Conservation (phyloP, 2,329 filamentous ascomycete species). For the Stemphylium vesicarium region DNA sequence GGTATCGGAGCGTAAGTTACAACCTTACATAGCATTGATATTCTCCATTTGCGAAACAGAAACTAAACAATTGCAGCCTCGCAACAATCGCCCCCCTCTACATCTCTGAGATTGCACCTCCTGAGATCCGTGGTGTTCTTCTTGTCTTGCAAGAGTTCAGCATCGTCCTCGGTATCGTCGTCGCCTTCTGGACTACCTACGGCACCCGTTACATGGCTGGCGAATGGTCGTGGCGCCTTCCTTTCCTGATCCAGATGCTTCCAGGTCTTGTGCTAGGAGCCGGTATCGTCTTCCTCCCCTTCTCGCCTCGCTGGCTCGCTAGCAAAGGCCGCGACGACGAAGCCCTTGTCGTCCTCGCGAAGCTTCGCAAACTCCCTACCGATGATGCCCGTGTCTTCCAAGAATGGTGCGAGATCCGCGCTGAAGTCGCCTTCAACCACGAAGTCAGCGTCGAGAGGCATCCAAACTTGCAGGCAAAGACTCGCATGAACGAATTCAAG, state of each 20-base stretch:
- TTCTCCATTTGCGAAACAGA: background rate
- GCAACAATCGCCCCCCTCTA: constrained; percentile 58
- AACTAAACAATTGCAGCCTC: constrained; percentile 24
- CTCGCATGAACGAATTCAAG: constrained; percentile 45
- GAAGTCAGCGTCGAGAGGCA: constrained; percentile 51
- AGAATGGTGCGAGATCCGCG: constrained; percentile 61
- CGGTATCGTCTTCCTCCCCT: constrained; percentile 59
- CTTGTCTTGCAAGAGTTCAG: constrained; percentile 58
- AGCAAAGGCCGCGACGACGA: constrained; percentile 54
- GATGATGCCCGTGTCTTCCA: constrained; percentile 59
- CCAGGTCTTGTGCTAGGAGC: constrained; percentile 48
- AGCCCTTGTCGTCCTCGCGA: constrained; percentile 55
- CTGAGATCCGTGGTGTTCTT: constrained; percentile 57
- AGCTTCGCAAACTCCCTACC: constrained; percentile 57
- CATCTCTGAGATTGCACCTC: constrained; percentile 60
- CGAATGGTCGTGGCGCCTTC: constrained; percentile 55
- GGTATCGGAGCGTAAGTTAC: constrained; percentile 57
- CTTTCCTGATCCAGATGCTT: constrained; percentile 56
- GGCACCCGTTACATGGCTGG: constrained; percentile 54
- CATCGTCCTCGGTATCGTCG: constrained; percentile 57
- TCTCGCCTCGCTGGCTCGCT: constrained; percentile 62
- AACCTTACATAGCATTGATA: background rate
- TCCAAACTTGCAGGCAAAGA: constrained; percentile 41
- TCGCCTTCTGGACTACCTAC: constrained; percentile 63
- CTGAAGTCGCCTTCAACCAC: constrained; percentile 61